Percentiles rank a stretch among this genome's conserved stretches.
phyloP scores from a whole-genome alignment of 2,329 filamentous ascomycete species.

The Aspergillus transmontanensis region DNA sequence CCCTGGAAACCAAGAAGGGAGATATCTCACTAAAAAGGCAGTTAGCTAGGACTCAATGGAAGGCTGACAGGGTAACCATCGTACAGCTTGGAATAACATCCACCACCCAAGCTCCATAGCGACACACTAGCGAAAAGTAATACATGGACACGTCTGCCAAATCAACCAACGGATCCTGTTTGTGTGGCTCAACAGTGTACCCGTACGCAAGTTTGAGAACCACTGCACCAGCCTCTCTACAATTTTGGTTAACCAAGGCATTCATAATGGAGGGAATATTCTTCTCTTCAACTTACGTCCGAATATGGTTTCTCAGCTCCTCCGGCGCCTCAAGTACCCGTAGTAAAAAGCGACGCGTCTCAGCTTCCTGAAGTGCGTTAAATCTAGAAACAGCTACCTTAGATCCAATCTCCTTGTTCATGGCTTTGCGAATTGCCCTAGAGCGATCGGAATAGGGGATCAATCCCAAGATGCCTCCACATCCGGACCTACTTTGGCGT shows the following conservation, averaged over 20 bases:
- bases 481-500: conserved; percentile 30
- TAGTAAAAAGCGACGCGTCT: conserved; percentile 47
- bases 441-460: conserved; percentile 37
- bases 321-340: conserved; percentile 44
- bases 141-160: conserved; percentile 43
- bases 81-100: conserved; percentile 44
- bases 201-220: conserved; percentile 45
- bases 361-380: conserved; percentile 44
- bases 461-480: conserved; percentile 38
- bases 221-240: conserved; percentile 38
- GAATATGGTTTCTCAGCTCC: conserved; percentile 44
- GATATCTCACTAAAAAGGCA: conserved; percentile 22
- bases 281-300: conserved; percentile 18
- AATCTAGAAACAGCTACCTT: conserved; percentile 43
- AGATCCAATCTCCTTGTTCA: conserved; percentile 48
- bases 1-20: conserved; percentile 52
- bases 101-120: conserved; percentile 46
- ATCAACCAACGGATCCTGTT: conserved; percentile 39
- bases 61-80: no score
- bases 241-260: conserved; percentile 2
- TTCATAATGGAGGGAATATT: not conserved
- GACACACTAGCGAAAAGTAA: conserved; percentile 44
- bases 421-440: conserved; percentile 48
- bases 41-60: not conserved
- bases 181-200: conserved; percentile 27